These are phyloP conservation scores for Termitomyces bulborhizus DNA, from an alignment of 768 basidiomycete genomes.

Conservation along the genomic window DNA sequence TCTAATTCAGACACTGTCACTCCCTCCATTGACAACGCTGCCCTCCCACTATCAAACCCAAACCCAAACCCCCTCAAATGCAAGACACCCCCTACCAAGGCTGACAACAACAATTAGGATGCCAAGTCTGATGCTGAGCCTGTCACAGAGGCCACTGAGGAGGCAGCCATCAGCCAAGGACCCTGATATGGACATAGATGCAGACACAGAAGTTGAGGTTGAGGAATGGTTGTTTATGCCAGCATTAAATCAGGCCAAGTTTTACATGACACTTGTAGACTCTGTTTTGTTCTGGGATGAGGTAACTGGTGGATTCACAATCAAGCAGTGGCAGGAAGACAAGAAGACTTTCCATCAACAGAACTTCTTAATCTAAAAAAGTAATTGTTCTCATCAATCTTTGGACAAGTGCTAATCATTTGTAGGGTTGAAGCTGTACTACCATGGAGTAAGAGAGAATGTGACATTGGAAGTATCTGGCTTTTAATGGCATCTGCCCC, in stretches of 20 bases:
- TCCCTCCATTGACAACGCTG: too few relatives aligned
- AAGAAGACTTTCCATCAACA: conserved; percentile 44
- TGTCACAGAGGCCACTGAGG: too few relatives aligned
- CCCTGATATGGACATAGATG: not conserved
- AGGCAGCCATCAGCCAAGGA: not conserved
- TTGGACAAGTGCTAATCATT: too few relatives aligned
- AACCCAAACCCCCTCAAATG: conserved; percentile 14
- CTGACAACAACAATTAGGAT: not conserved
- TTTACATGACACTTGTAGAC: conserved; percentile 57
- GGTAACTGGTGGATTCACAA: conserved; percentile 53
- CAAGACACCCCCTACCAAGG: conserved; percentile 18
- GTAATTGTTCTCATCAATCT: too few relatives aligned
- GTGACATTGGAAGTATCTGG: too few relatives aligned
- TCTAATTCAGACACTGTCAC: too few relatives aligned
- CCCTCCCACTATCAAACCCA: too few relatives aligned
- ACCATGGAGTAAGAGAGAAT: too few relatives aligned
- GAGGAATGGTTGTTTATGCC: conserved; percentile 12
- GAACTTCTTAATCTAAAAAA: too few relatives aligned
- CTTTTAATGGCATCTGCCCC: too few relatives aligned
- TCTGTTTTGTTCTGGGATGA: conserved; percentile 66
- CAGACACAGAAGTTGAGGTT: not conserved
- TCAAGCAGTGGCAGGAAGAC: conserved; percentile 68
- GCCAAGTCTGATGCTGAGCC: not conserved
- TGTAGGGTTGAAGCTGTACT: too few relatives aligned
- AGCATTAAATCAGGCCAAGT: conserved; percentile 50